phyloP scores from a whole-genome alignment of 129 eudicot genomes.

The Helianthus tuberosus region DNA sequence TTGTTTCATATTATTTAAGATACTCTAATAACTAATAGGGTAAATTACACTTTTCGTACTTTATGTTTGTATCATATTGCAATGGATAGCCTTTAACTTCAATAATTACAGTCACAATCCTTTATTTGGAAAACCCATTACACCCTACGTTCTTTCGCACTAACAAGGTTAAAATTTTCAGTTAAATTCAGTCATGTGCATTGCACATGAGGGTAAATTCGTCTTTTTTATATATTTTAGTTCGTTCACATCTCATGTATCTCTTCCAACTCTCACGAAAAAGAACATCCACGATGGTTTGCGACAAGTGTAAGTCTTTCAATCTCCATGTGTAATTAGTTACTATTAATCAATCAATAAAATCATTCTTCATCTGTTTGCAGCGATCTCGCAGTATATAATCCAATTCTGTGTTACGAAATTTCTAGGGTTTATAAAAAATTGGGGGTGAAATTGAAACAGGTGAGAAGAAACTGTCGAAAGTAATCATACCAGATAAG shows the following conservation, averaged over 20 bases:
- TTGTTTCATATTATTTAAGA: too few species aligned
- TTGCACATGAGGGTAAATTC: too few species aligned
- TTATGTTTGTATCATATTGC: too few species aligned
- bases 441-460: slow-evolving; percentile 18
- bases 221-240: not conserved
- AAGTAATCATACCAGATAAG: slow-evolving; percentile 94
- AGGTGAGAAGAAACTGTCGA: slow-evolving; percentile 94
- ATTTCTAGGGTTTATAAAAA: slow-evolving; percentile 36
- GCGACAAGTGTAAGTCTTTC: slow-evolving; percentile 79
- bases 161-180: too few species aligned
- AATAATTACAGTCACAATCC: too few species aligned
- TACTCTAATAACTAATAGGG: too few species aligned
- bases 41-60: too few species aligned
- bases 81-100: too few species aligned
- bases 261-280: not conserved
- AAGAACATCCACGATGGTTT: slow-evolving; percentile 60
- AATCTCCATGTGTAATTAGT: slow-evolving; percentile 3
- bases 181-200: too few species aligned
- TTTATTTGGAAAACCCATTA: too few species aligned
- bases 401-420: not conserved
- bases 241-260: not conserved
- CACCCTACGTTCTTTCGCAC: too few species aligned
- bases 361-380: not conserved
- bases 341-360: not conserved
- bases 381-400: not conserved